phyloP scores from a whole-genome alignment of 805 yeast species.

The Candida insectorum region DNA sequence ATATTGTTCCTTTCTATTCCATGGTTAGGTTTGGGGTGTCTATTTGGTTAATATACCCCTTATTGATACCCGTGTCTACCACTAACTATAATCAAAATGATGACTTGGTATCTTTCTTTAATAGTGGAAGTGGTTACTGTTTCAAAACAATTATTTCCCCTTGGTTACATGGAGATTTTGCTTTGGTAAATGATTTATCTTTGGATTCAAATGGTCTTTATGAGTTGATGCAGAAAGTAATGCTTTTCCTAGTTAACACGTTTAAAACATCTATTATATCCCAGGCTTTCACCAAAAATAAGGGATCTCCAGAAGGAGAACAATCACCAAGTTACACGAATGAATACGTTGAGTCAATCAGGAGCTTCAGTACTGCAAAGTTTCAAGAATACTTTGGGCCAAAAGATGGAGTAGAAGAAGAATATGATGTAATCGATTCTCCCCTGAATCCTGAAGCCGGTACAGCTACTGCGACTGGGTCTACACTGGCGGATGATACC shows the following conservation, averaged over 20 bases:
- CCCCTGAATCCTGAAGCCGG: slow-evolving; percentile 8
- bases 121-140: slow-evolving; percentile 30
- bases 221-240: neutral
- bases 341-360: slow-evolving; percentile 3
- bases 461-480: neutral
- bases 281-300: neutral
- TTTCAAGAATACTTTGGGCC: slow-evolving; percentile 2
- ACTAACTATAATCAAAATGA: slow-evolving; percentile 5
- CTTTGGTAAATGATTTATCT: slow-evolving; percentile 3
- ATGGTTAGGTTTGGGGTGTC: slow-evolving; percentile 46
- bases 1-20: slow-evolving; percentile 54
- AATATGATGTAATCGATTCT: slow-evolving; percentile 45
- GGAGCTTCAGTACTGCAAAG: neutral
- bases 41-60: slow-evolving; percentile 59
- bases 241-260: neutral
- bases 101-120: slow-evolving; percentile 26
- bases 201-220: slow-evolving; percentile 6
- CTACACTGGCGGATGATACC: neutral
- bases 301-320: neutral
- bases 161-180: slow-evolving; percentile 21
- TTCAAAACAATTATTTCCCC: slow-evolving; percentile 27
- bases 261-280: neutral
- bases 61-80: slow-evolving; percentile 14
- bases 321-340: neutral
- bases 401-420: slow-evolving; percentile 17